These are phyloP conservation scores for Fraxinus xanthoxyloides DNA, from an alignment of 305 asterid genomes.

Conservation along the genomic window DNA sequence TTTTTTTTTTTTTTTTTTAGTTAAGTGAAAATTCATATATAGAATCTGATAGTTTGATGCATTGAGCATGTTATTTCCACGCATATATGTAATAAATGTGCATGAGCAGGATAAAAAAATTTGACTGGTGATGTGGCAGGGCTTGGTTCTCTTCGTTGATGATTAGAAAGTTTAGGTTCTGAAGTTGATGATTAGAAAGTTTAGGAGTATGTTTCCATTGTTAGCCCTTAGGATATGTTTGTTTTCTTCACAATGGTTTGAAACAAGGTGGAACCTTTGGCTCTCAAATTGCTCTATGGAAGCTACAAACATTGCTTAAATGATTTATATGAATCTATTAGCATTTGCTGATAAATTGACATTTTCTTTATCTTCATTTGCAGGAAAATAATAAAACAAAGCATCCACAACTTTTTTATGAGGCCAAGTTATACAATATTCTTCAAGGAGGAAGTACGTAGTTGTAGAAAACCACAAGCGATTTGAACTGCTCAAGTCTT, in stretches of 20 bases:
- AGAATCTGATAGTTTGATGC: background rate
- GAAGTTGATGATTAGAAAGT: background rate
- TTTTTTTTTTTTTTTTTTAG: background rate
- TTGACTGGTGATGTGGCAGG: background rate
- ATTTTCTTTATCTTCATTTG: conserved; percentile 23
- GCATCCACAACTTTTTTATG: conserved; percentile 94
- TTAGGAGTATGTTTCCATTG: background rate
- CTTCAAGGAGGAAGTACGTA: conserved; percentile 97
- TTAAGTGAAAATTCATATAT: background rate
- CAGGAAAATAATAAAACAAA: conserved; percentile 93
- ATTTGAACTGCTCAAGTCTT: conserved; percentile 21
- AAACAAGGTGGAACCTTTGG: background rate
- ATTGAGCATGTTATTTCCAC: background rate
- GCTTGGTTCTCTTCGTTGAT: background rate
- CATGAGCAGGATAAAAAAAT: background rate
- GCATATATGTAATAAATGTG: background rate
- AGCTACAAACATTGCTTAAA: background rate
- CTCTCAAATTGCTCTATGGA: background rate
- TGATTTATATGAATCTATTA: background rate
- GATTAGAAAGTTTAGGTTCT: background rate
- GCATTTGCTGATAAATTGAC: conserved; percentile 14
- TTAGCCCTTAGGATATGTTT: background rate
- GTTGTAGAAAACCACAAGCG: conserved; percentile 8
- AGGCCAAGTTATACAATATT: conserved; percentile 86
- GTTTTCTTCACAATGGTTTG: background rate